Evolutionary conservation across 2,329 filamentous ascomycete genomes (phyloP).

Genomic region (Phyllosticta citriasiana): DNA sequence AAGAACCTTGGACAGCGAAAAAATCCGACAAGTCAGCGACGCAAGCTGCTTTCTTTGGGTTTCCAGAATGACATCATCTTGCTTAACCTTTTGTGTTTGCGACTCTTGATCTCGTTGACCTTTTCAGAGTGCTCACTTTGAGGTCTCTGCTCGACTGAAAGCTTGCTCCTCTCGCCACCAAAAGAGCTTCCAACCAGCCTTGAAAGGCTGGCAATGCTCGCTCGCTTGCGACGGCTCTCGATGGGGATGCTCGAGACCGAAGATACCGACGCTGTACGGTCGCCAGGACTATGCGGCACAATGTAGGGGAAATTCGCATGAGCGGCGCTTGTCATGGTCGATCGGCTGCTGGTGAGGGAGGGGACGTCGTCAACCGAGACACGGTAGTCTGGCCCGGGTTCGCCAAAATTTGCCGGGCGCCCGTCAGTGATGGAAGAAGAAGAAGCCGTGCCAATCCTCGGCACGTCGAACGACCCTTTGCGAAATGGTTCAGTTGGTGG

Average conservation of each 20-base stretch:
- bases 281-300: slow-evolving; percentile 33
- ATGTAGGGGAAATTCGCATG: slow-evolving; percentile 35
- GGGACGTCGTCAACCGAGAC: slow-evolving; percentile 66
- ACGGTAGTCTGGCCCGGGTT: slow-evolving; percentile 60
- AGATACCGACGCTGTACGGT: slow-evolving; percentile 31
- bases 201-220: slow-evolving; percentile 67
- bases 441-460: slow-evolving; percentile 63
- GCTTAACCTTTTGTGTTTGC: slow-evolving; percentile 60
- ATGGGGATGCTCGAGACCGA: slow-evolving; percentile 29
- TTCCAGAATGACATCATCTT: slow-evolving; percentile 76
- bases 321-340: slow-evolving; percentile 62
- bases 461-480: slow-evolving; percentile 55
- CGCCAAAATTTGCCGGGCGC: slow-evolving; percentile 61
- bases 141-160: slow-evolving; percentile 53
- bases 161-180: slow-evolving; percentile 58
- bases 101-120: slow-evolving; percentile 53
- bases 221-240: slow-evolving; percentile 57
- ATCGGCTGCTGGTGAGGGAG: slow-evolving; percentile 65
- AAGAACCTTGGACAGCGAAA: background rate
- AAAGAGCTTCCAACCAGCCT: slow-evolving; percentile 55
- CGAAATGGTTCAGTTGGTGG: slow-evolving; percentile 45
- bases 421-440: slow-evolving; percentile 68
- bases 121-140: slow-evolving; percentile 42
- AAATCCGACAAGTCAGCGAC: background rate
- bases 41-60: slow-evolving; percentile 20